Percentiles rank a stretch among this genome's conserved stretches.
phyloP scores from a whole-genome alignment of 192 early-diverging fungal species.

The Coemansia sp. region DNA sequence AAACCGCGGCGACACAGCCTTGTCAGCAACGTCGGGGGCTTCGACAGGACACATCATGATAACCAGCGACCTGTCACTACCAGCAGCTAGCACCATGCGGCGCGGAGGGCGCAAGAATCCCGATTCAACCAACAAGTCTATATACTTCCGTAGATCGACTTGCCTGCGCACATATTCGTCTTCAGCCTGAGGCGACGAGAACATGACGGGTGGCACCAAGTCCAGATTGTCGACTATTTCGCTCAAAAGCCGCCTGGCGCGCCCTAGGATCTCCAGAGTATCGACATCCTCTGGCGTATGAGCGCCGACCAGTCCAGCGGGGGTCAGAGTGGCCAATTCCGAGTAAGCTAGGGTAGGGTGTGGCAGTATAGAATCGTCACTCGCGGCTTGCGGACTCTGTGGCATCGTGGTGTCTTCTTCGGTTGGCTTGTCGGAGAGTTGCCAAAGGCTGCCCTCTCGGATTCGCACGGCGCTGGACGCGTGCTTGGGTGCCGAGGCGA shows the following conservation, averaged over 20 bases:
- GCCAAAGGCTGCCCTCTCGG: slow-evolving; percentile 15
- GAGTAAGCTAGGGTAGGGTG: background rate
- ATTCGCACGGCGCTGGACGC: slow-evolving; percentile 24
- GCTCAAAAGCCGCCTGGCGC: slow-evolving; percentile 37
- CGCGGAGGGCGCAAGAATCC: slow-evolving; percentile 64
- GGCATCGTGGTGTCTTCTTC: background rate
- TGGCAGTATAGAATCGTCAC: background rate
- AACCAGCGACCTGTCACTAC: slow-evolving; percentile 66
- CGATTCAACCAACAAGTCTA: slow-evolving; percentile 70
- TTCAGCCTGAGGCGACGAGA: slow-evolving; percentile 36
- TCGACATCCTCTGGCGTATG: slow-evolving; percentile 13
- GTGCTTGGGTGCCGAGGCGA: slow-evolving; percentile 13
- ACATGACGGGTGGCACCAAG: slow-evolving; percentile 39
- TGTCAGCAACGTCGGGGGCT: slow-evolving; percentile 3
- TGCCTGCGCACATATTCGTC: slow-evolving; percentile 55
- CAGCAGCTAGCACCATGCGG: slow-evolving; percentile 59
- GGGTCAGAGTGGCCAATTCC: background rate
- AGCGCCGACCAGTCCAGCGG: background rate
- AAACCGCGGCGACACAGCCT: slow-evolving; percentile 17
- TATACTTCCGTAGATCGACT: slow-evolving; percentile 67
- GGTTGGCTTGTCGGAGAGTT: background rate
- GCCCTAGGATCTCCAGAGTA: slow-evolving; percentile 17
- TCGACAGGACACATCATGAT: slow-evolving; percentile 70
- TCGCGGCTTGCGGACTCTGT: background rate
- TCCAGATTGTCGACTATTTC: slow-evolving; percentile 41